phyloP scores from a whole-genome alignment of 2,329 filamentous ascomycete species.

The Pseudogymnoascus pannorum region DNA sequence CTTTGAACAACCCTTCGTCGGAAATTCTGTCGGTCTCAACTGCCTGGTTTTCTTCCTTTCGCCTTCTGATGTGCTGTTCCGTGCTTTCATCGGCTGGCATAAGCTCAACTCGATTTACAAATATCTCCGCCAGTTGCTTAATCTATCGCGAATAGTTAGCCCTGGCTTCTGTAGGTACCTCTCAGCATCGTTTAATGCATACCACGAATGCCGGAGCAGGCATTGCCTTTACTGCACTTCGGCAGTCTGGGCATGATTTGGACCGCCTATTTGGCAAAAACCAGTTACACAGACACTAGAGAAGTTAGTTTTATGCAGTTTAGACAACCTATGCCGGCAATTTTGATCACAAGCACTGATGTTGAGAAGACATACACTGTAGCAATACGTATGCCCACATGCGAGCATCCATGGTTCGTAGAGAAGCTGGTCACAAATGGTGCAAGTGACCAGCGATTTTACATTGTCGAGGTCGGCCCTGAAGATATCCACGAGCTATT shows the following conservation, averaged over 20 bases:
- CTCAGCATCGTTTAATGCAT: slow-evolving; percentile 21
- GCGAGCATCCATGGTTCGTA: slow-evolving; percentile 63
- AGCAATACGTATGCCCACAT: slow-evolving; percentile 68
- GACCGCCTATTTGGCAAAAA: slow-evolving; percentile 39
- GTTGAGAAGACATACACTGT: slow-evolving; percentile 41
- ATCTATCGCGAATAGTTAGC: slow-evolving; percentile 37
- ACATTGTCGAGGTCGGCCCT: slow-evolving; percentile 51
- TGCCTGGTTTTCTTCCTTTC: slow-evolving; percentile 50
- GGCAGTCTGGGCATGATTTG: slow-evolving; percentile 64
- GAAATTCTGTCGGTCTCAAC: slow-evolving; percentile 53
- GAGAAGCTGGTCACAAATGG: slow-evolving; percentile 59
- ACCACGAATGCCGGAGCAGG: slow-evolving; percentile 60
- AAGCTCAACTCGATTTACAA: slow-evolving; percentile 52
- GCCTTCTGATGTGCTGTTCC: slow-evolving; percentile 50
- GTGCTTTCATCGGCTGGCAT: slow-evolving; percentile 56
- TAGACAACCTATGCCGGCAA: background rate
- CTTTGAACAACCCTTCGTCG: slow-evolving; percentile 54
- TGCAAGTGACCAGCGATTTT: slow-evolving; percentile 54
- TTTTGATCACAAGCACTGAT: background rate
- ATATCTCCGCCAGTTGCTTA: slow-evolving; percentile 56
- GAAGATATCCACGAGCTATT: slow-evolving; percentile 23
- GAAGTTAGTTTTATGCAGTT: slow-evolving; percentile 16
- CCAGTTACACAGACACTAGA: slow-evolving; percentile 31
- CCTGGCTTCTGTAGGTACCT: background rate
- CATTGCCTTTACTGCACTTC: slow-evolving; percentile 47